phyloP scores from a whole-genome alignment of 306 rosid species.

The Glycine latifolia region DNA sequence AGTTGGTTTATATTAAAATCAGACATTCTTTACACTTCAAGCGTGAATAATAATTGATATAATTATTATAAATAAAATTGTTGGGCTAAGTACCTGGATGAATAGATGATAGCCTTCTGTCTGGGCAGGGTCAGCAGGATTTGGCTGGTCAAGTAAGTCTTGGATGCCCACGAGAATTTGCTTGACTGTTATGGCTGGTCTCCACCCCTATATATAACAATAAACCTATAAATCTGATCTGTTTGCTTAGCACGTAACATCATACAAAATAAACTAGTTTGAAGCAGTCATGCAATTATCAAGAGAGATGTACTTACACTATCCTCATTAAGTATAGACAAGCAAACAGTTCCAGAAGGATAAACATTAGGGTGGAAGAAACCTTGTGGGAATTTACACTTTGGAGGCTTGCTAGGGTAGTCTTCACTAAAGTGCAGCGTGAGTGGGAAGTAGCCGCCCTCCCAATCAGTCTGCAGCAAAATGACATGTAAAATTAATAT shows the following conservation, averaged over 20 bases:
- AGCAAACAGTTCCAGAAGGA: slow-evolving; percentile 96
- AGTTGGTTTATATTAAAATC: slow-evolving; percentile 3
- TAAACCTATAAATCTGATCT: slow-evolving; percentile 22
- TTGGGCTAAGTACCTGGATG: slow-evolving; percentile 10
- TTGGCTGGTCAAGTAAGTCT: slow-evolving; percentile 93
- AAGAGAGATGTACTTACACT: slow-evolving; percentile 70
- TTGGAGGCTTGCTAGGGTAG: slow-evolving; percentile 99
- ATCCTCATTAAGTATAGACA: slow-evolving; percentile 97
- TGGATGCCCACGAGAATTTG: slow-evolving; percentile 98
- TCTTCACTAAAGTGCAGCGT: slow-evolving; percentile 96
- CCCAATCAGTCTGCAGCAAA: slow-evolving; percentile 95
- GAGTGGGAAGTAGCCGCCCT: slow-evolving; percentile 92
- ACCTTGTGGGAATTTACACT: slow-evolving; percentile 93
- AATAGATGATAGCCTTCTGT: slow-evolving; percentile 95
- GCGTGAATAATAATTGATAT: not conserved
- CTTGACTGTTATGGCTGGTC: slow-evolving; percentile 97
- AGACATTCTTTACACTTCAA: not conserved
- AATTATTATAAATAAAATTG: not conserved
- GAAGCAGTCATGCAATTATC: slow-evolving; percentile 26
- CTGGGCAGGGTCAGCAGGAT: slow-evolving; percentile 97
- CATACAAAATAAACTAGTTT: slow-evolving; percentile 6
- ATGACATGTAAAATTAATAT: not conserved
- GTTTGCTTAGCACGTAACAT: not conserved
- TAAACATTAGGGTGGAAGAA: slow-evolving; percentile 98
- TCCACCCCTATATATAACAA: slow-evolving; percentile 78